Evolutionary conservation across 1,284 basidiomycete genomes (phyloP).

Genomic region (Ceratobasidium sp.): DNA sequence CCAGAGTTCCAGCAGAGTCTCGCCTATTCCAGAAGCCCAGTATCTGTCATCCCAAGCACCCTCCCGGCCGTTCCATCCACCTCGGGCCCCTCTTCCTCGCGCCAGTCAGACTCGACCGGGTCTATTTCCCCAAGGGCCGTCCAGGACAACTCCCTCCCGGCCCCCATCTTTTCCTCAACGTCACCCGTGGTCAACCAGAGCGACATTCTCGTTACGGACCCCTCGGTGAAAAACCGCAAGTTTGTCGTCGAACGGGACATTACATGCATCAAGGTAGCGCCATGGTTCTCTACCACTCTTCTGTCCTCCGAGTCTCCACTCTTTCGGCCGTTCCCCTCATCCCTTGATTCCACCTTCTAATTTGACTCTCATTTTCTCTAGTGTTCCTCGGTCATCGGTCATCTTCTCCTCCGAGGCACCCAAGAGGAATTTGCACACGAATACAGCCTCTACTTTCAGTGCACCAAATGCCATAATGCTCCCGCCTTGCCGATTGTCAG

Average conservation of each 20-base stretch:
- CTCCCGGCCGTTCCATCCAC: slow-evolving; percentile 27
- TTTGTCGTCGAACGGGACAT: slow-evolving; percentile 32
- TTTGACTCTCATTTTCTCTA: slow-evolving; percentile 11
- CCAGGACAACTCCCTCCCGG: slow-evolving; percentile 23
- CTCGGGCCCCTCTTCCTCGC: slow-evolving; percentile 28
- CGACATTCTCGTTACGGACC: slow-evolving; percentile 9
- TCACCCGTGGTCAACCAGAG: slow-evolving; percentile 9
- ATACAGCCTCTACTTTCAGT: slow-evolving; percentile 41
- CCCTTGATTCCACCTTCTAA: slow-evolving; percentile 8
- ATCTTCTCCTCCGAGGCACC: slow-evolving; percentile 41
- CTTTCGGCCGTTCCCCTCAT: slow-evolving; percentile 2
- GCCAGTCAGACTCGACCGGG: slow-evolving; percentile 22
- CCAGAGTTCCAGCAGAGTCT: slow-evolving; percentile 32
- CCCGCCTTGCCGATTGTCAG: slow-evolving; percentile 24
- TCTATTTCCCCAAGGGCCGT: slow-evolving; percentile 15
- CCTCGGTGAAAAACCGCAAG: slow-evolving; percentile 20
- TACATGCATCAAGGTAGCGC: slow-evolving; percentile 31
- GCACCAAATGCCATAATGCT: slow-evolving; percentile 36
- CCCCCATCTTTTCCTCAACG: slow-evolving; percentile 23
- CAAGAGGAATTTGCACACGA: slow-evolving; percentile 38
- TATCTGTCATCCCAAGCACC: slow-evolving; percentile 15
- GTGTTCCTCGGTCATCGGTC: slow-evolving; percentile 39
- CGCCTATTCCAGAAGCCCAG: slow-evolving; percentile 29
- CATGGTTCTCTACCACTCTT: background rate
- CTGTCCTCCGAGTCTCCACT: background rate